These are phyloP conservation scores for Isabelozyma heimii DNA, from an alignment of 805 yeast species.

Conservation along the genomic window DNA sequence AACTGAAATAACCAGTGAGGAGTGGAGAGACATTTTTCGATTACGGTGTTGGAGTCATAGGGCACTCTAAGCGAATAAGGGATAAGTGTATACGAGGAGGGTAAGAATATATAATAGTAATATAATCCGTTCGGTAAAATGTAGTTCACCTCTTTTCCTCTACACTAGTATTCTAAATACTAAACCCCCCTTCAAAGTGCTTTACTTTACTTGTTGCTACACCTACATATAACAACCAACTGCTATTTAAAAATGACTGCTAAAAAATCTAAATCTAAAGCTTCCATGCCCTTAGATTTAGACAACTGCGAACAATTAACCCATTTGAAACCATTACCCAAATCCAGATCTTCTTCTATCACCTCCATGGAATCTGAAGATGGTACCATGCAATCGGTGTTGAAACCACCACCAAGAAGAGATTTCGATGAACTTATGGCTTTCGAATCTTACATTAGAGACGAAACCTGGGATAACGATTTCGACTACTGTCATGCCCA, in stretches of 20 bases:
- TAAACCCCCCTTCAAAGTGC: not conserved
- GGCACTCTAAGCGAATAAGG: not conserved
- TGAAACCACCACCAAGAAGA: constrained; percentile 40
- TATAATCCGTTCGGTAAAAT: not conserved
- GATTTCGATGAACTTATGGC: constrained; percentile 62
- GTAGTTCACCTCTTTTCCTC: not conserved
- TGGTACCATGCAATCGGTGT: constrained; percentile 21
- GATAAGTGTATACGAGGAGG: not conserved
- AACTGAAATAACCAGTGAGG: not conserved
- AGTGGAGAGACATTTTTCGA: not conserved
- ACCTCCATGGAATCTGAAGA: constrained; percentile 38
- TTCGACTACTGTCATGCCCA: constrained; percentile 67
- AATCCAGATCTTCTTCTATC: constrained; percentile 36
- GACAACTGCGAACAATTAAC: constrained; percentile 37
- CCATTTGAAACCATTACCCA: constrained; percentile 38
- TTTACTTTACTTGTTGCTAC: not conserved
- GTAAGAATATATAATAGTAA: not conserved
- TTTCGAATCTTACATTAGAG: constrained; percentile 63
- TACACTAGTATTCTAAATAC: not conserved
- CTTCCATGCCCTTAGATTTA: constrained; percentile 28
- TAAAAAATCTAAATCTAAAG: constrained; percentile 18
- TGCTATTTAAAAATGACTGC: not conserved
- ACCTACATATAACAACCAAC: constrained; percentile 9
- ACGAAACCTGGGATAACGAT: constrained; percentile 76
- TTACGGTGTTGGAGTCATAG: not conserved